Evolutionary conservation across 2,329 filamentous ascomycete genomes (phyloP).

Genomic region (Ramularia endophylla): DNA sequence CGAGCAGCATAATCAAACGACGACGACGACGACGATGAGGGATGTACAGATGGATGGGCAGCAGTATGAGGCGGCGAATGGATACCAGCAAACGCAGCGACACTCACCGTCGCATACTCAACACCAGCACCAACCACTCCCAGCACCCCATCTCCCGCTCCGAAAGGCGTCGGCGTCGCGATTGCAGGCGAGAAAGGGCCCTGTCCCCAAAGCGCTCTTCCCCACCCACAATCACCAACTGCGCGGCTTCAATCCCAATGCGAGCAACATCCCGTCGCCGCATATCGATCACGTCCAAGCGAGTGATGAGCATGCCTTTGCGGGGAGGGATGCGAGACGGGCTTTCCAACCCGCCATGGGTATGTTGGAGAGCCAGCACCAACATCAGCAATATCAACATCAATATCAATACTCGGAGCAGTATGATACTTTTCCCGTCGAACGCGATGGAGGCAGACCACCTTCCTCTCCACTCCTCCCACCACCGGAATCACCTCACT

Average conservation of each 20-base stretch:
- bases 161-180: conserved; percentile 35
- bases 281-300: conserved; percentile 25
- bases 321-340: conserved; percentile 23
- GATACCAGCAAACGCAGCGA: too few relatives aligned
- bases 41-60: too few relatives aligned
- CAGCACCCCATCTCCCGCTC: conserved; percentile 37
- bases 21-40: too few relatives aligned
- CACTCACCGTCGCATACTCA: too few relatives aligned
- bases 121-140: too few relatives aligned
- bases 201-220: conserved; percentile 26
- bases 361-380: conserved; percentile 19
- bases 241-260: conserved; percentile 27
- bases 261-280: conserved; percentile 22
- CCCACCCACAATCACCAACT: conserved; percentile 20
- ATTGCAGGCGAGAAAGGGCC: conserved; percentile 25
- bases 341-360: conserved; percentile 26
- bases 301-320: conserved; percentile 32
- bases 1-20: too few relatives aligned
- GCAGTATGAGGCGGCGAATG: too few relatives aligned
- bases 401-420: conserved; percentile 1
- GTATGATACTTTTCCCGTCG: conserved; percentile 2
- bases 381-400: not conserved
- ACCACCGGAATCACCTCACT: conserved; percentile 5
- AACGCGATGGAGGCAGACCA: conserved; percentile 7
- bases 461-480: conserved; percentile 23